Percentiles rank a stretch among this genome's conserved stretches.
Conservation (phyloP, 1,284 basidiomycete genomes). For the Naganishia sp. region DNA sequence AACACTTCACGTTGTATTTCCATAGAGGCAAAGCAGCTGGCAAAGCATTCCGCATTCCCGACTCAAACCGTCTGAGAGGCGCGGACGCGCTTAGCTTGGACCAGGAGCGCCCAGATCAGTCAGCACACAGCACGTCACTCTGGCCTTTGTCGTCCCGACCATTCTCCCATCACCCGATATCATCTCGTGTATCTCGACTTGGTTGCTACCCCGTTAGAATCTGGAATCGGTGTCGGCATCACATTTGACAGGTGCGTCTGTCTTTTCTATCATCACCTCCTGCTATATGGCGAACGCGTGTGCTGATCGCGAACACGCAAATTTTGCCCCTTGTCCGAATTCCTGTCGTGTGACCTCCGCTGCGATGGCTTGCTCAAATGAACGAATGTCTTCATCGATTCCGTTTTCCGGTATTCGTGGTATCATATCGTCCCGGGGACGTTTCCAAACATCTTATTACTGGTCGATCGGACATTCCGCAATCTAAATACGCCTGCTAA, state of each 20-base stretch:
- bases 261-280: not conserved
- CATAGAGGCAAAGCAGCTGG: too few species aligned
- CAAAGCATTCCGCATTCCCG: too few species aligned
- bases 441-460: not conserved
- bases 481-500: not conserved
- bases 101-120: conserved; percentile 22
- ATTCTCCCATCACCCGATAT: conserved; percentile 10
- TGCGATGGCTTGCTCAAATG: too few species aligned
- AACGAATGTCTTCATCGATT: not conserved
- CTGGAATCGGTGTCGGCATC: not conserved
- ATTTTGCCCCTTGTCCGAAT: conserved; percentile 8
- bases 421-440: not conserved
- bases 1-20: not conserved
- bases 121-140: conserved; percentile 24
- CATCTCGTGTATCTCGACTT: not conserved
- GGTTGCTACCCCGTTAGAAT: not conserved
- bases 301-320: conserved; percentile 15
- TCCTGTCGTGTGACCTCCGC: conserved; percentile 11
- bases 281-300: not conserved
- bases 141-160: conserved; percentile 26
- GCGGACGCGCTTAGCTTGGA: conserved; percentile 19
- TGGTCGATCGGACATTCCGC: not conserved
- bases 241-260: conserved; percentile 12
- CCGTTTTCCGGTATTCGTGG: too few species aligned
- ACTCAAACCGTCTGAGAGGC: not conserved